Base-by-base conservation (phyloP, 441 rosid species). In the Pelargonium cotyledonis region DNA sequence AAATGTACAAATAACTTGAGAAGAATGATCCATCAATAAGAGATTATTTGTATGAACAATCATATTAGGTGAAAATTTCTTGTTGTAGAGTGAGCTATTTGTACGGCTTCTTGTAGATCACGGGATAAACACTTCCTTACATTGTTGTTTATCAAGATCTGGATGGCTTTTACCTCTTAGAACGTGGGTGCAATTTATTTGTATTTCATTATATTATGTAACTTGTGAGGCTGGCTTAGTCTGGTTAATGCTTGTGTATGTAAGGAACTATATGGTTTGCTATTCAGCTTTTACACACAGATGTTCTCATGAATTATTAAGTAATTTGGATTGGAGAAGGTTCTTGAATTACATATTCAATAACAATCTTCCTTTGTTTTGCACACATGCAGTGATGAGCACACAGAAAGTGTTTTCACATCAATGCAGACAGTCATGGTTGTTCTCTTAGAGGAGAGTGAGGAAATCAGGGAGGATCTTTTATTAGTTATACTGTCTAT, bases 341-440 rank as follows among this genome's bases (percentile, higher is more conserved):
- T 60, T 68, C 57, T 41, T 63, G 10, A 35, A 6, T 68, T 47
- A 11, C 47, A 19, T 63, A 35, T 63, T 63, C 46, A 31, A 6
- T 63, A 63, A 63, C 66, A n/a, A 35, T 12, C 66, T 29, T 55
- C 63, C 51, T 69, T 65, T 60, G 61, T 72, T 66, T 66, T 47
- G 63, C 69, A 67, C 70, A 60, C 57, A 16, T 82, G 86, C 96
- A 96, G 99, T 66, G 97, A 93, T 84, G 93, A 93, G 78, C 98
- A 91, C 76, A 96, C 91, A 71, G 92, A 91, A 82, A 87, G 84
- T 82, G 93, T 96, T 79, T 69, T 90, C 26, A 79, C 91, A 46
- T 93, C 99, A 68, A 96, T 96, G 98, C 95, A 89, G 79, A 89
- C 86, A 65, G 91, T 91, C 83, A 89, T 96, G 95, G 77, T 71